Conservation (phyloP, 1,284 basidiomycete species). For the Gymnopus androsaceus region DNA sequence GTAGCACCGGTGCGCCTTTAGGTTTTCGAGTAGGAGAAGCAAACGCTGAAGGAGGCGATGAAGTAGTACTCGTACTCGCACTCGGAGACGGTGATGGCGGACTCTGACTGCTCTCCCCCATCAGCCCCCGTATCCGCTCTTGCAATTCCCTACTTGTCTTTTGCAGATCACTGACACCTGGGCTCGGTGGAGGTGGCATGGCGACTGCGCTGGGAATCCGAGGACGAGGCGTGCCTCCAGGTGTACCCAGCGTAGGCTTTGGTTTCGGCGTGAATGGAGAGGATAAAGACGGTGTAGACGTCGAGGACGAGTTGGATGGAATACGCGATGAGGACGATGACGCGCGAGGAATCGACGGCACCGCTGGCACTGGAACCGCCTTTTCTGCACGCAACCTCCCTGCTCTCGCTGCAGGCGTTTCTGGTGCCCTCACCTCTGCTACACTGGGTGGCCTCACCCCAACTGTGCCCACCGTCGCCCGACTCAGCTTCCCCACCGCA, state of each 20-base stretch:
- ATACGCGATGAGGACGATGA: constrained; percentile 4
- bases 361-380: constrained; percentile 27
- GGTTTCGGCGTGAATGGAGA: constrained; percentile 72
- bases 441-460: constrained; percentile 82
- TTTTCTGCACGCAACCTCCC: constrained; percentile 37
- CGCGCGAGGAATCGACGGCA: constrained; percentile 7
- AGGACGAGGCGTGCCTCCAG: constrained; percentile 53
- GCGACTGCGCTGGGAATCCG: constrained; percentile 72
- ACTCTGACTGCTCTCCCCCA: constrained; percentile 31
- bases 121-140: constrained; percentile 50
- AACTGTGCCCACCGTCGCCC: constrained; percentile 63
- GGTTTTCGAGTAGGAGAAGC: constrained; percentile 18
- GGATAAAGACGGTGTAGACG: constrained; percentile 23
- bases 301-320: constrained; percentile 26
- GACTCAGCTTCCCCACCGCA: constrained; percentile 76
- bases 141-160: constrained; percentile 46
- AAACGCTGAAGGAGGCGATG: constrained; percentile 17
- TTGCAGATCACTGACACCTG: constrained; percentile 40
- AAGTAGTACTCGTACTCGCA: not conserved
- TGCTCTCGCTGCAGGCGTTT: constrained; percentile 36
- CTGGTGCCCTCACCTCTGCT: no score
- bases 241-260: constrained; percentile 40
- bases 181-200: constrained; percentile 77
- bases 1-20: no score
- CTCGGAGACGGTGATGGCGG: constrained; percentile 18